A percentile compares a stretch with the other conserved stretches of the same genome.
phyloP scores from a whole-genome alignment of 108 stramenopile species.

The Bacterosira constricta region DNA sequence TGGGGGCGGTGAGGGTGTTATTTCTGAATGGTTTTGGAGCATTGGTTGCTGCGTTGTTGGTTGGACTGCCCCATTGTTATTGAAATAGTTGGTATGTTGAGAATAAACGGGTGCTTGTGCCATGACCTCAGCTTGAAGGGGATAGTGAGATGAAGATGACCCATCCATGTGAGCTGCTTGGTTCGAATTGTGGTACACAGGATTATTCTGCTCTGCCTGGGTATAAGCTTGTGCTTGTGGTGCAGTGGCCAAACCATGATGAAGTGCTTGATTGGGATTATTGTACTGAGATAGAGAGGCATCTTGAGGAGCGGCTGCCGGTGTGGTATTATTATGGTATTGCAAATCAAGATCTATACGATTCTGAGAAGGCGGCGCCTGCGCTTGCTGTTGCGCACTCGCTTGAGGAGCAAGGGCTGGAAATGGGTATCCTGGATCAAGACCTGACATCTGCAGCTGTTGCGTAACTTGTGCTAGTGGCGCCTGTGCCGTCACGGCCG shows the following conservation, averaged over 20 bases:
- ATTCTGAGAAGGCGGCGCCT: neutral
- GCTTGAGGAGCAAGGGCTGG: neutral
- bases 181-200: neutral
- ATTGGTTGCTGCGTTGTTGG: no score
- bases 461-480: neutral
- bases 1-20: neutral
- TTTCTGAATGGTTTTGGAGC: neutral
- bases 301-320: neutral
- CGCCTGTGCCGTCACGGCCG: neutral
- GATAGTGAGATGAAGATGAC: neutral
- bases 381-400: neutral
- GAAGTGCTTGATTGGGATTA: neutral
- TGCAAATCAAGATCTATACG: neutral
- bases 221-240: neutral
- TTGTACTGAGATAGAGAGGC: neutral
- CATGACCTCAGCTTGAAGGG: neutral
- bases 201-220: neutral
- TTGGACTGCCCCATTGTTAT: no score
- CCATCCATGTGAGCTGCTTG: neutral
- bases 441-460: neutral
- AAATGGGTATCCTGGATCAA: neutral
- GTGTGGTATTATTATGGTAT: neutral
- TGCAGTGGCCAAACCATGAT: neutral
- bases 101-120: neutral
- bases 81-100: neutral